These are phyloP conservation scores for Fusarium protoensiforme DNA, from an alignment of 2,329 filamentous ascomycete species.

Conservation along the genomic window DNA sequence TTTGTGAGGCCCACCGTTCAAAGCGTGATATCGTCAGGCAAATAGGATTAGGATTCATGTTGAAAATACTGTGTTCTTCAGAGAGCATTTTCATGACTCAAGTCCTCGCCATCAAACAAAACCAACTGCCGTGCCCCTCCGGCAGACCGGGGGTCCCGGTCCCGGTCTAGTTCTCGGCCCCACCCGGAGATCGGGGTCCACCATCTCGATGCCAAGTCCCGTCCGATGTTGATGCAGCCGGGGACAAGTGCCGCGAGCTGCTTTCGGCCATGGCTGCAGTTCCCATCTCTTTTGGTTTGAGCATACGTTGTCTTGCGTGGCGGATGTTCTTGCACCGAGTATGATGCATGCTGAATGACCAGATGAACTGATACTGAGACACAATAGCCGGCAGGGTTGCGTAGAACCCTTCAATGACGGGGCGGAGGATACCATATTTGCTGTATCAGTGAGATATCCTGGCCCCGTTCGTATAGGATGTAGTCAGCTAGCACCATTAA, in stretches of 20 bases:
- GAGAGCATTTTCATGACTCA: background rate
- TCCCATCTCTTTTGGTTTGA: background rate
- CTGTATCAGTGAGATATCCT: background rate
- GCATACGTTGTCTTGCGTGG: background rate
- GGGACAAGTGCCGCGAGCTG: background rate
- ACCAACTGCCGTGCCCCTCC: background rate
- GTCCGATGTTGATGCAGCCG: background rate
- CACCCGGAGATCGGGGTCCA: background rate
- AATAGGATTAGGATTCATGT: background rate
- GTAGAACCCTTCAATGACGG: background rate
- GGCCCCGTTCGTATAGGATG: constrained; percentile 1
- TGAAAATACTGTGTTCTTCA: background rate
- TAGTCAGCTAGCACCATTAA: constrained; percentile 1
- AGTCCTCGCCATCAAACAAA: background rate
- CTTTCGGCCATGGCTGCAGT: background rate
- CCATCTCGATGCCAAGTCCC: background rate
- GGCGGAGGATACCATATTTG: background rate
- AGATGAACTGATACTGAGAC: background rate
- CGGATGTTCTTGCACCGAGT: background rate
- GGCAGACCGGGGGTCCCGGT: background rate
- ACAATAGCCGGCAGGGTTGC: background rate
- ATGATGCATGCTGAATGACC: background rate
- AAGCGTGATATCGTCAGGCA: background rate
- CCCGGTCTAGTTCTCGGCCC: background rate
- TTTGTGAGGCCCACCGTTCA: background rate